Base-by-base conservation (phyloP, 495 filamentous ascomycete genomes). In the Talaromyces ruber region DNA sequence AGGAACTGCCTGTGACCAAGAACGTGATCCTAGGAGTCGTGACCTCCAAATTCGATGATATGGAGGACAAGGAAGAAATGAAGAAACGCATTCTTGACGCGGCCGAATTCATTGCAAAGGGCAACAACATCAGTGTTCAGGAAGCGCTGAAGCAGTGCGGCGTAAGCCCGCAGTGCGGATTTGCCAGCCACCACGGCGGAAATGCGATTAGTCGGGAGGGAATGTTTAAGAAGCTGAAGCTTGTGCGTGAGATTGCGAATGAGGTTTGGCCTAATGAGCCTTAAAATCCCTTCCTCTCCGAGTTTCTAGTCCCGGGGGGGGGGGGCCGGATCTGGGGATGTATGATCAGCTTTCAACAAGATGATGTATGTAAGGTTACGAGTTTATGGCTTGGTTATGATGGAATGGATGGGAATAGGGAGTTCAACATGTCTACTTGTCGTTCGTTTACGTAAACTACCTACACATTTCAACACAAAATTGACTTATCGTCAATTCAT, bases 91-190 rank as follows among this genome's bases (percentile, higher is more conserved):
- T 92, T 7, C 78, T 82, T 61, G 79, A 84, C 59, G 89, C 89
- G 0, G 89, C 89, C 29, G 81, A 85, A 52, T 84, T 86, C 66
- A 81, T 92, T n/a, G 88, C 87, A 2, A 77, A 88, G 71, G 88
- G 89, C 0, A 84, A 81, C 55, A 80, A 81, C 39, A 76, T 87
- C 71, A 81, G 75, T 11, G 75, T 81, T 26, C 82, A 87, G 67
- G 82, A 88, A 69, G 88, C 87, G 0, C 73, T 92, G 22, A 81
- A 86, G 70, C 83, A 87, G 64, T 74, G 91, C 43, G 82, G 81
- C 64, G 82, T 92, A 50, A 89, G 85, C 71, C 89, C 89, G 0
- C 89, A 93, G 77, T 93, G 89, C 72, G 90, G 90, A 9, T 92
- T 92, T 71, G 88, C 86, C 51, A 88, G 84, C 21, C 87, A 90